Percentiles rank a stretch among this genome's conserved stretches.
phyloP scores from a whole-genome alignment of 345 rosid species.

The Xanthoceras sorbifolium region DNA sequence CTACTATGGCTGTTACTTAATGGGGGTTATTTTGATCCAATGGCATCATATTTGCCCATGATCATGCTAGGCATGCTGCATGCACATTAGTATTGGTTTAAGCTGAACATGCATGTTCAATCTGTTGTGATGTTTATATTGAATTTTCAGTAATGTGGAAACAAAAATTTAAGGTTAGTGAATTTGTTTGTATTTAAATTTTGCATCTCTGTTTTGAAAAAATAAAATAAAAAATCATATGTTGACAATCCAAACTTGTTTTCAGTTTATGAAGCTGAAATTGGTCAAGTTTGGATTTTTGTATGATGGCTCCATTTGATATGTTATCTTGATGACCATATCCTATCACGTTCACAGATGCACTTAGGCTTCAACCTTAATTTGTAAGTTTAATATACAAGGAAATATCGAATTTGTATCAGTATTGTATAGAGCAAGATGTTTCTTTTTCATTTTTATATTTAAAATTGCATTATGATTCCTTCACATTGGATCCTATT shows the following conservation, averaged over 20 bases:
- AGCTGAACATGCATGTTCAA: neutral
- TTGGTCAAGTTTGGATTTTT: neutral
- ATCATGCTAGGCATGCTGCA: too few species aligned
- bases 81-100: neutral
- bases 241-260: neutral
- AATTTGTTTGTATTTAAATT: neutral
- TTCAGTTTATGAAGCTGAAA: neutral
- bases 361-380: neutral
- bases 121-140: neutral
- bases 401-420: neutral
- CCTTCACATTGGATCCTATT: neutral
- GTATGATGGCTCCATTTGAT: neutral
- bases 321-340: too few species aligned
- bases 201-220: neutral
- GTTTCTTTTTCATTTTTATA: neutral
- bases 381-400: neutral
- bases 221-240: neutral
- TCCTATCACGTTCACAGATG: too few species aligned
- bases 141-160: neutral
- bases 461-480: neutral
- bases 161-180: neutral
- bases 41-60: neutral
- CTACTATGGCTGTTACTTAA: neutral
- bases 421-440: neutral
- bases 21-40: neutral